phyloP scores from a whole-genome alignment of 2,329 filamentous ascomycete genomes.

The Cephalotrichum gorgonifer region DNA sequence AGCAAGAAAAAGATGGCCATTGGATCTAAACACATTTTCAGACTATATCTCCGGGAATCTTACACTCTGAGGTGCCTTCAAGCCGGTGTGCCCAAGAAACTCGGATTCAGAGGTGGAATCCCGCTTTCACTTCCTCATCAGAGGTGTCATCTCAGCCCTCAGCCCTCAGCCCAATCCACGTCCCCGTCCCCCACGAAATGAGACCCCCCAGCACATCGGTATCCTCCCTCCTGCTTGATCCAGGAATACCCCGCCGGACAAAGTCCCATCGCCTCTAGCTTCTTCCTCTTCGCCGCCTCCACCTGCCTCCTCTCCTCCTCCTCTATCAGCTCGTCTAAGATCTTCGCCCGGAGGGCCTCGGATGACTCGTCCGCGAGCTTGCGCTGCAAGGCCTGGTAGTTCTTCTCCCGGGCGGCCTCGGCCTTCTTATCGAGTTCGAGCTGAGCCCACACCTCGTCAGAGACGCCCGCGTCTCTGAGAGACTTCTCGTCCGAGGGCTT shows the following conservation, averaged over 20 bases:
- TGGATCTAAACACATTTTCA: too few relatives aligned
- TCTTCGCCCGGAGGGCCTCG: conserved; percentile 22
- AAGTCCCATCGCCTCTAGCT: conserved; percentile 38
- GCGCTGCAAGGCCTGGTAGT: conserved; percentile 18
- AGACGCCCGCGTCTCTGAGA: conserved; percentile 41
- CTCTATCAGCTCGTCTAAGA: conserved; percentile 24
- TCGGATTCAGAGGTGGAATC: too few relatives aligned
- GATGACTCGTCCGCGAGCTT: conserved; percentile 15
- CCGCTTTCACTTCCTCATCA: background rate
- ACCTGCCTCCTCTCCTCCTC: conserved; percentile 23
- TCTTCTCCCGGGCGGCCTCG: conserved; percentile 23
- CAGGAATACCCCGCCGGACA: conserved; percentile 50
- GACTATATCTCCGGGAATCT: too few relatives aligned
- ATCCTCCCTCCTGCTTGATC: conserved; percentile 50
- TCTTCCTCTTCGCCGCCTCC: conserved; percentile 30
- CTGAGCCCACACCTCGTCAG: conserved; percentile 50
- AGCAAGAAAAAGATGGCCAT: too few relatives aligned
- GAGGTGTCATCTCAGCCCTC: too few relatives aligned
- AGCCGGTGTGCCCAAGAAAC: too few relatives aligned
- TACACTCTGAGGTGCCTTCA: too few relatives aligned
- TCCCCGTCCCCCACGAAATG: conserved; percentile 38
- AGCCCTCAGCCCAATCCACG: background rate
- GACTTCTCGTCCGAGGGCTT: background rate
- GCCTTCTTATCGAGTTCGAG: conserved; percentile 38
- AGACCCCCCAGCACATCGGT: conserved; percentile 48